phyloP scores from a whole-genome alignment of 139 green algal species.

The Coccomyxa sp. region DNA sequence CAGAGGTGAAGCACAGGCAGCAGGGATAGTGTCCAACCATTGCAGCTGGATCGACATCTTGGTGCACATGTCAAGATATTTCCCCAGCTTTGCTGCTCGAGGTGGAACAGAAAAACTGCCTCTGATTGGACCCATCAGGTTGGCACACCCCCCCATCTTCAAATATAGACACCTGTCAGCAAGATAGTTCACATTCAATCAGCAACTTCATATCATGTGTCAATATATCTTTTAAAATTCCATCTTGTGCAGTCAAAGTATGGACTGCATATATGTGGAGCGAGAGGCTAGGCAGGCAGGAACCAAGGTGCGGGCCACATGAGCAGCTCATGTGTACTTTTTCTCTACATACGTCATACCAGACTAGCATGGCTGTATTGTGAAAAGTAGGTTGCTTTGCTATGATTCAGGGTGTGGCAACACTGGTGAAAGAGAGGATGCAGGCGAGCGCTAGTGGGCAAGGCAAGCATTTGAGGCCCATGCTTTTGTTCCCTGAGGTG shows the following conservation, averaged over 20 bases:
- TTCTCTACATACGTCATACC: not conserved
- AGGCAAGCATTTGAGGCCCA: conserved; percentile 53
- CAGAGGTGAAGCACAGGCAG: not conserved
- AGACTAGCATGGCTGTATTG: no score
- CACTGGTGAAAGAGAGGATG: conserved; percentile 20
- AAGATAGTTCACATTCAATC: no score
- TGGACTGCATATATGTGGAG: conserved; percentile 84
- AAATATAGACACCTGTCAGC: not conserved
- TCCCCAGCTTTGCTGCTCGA: conserved; percentile 79
- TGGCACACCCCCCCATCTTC: not conserved
- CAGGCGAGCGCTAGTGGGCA: not conserved
- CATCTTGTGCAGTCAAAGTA: conserved; percentile 52
- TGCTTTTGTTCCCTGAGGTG: conserved; percentile 65
- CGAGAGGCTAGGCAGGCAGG: conserved; percentile 41
- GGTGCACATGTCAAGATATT: conserved; percentile 68
- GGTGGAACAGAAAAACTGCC: conserved; percentile 46
- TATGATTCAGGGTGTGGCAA: conserved; percentile 26
- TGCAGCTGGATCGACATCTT: conserved; percentile 82
- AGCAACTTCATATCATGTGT: not conserved
- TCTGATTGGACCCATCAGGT: conserved; percentile 76
- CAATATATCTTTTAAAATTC: not conserved
- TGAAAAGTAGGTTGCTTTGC: not conserved
- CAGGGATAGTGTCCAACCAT: conserved; percentile 78
- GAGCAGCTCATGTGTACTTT: not conserved
- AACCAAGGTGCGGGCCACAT: conserved; percentile 3